Conservation (phyloP, 2,329 filamentous ascomycete species). For the Verticillium zaregamsianum region DNA sequence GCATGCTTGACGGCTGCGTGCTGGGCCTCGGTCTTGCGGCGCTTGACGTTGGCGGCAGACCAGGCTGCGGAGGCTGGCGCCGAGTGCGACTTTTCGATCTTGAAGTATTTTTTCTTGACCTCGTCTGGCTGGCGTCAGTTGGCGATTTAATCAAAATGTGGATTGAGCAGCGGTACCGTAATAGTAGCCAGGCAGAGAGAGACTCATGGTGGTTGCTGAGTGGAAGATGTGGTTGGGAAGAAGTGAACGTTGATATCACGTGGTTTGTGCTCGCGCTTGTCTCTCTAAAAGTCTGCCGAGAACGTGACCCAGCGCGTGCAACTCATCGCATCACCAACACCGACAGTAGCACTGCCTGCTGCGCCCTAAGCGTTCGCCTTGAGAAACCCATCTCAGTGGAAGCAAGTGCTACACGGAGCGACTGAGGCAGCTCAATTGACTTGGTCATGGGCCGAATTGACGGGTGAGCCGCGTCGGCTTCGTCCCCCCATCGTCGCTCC, state of each 20-base stretch:
- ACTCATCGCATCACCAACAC: neutral
- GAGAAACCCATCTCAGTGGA: neutral
- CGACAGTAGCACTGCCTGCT: neutral
- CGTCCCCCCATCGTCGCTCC: neutral
- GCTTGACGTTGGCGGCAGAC: slow-evolving; percentile 55
- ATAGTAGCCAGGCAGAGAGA: slow-evolving; percentile 49
- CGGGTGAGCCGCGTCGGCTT: neutral
- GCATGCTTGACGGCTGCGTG: slow-evolving; percentile 21
- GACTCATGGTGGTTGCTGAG: slow-evolving; percentile 6
- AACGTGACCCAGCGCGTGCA: neutral
- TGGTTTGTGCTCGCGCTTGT: neutral
- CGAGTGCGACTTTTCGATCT: slow-evolving; percentile 54
- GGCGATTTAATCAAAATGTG: neutral
- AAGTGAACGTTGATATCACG: neutral
- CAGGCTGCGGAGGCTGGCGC: slow-evolving; percentile 48
- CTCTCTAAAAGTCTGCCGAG: neutral
- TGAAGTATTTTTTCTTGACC: slow-evolving; percentile 64
- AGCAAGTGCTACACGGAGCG: too few species aligned
- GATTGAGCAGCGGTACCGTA: slow-evolving; percentile 34
- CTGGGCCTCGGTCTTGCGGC: slow-evolving; percentile 43
- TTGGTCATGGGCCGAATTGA: neutral
- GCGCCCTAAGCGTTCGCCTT: too few species aligned
- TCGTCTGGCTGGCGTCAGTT: slow-evolving; percentile 31
- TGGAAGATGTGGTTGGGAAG: neutral
- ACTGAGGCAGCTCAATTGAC: neutral